Evolutionary conservation across 2,329 filamentous ascomycete genomes (phyloP).

Genomic region (Trichoderma lentiforme): DNA sequence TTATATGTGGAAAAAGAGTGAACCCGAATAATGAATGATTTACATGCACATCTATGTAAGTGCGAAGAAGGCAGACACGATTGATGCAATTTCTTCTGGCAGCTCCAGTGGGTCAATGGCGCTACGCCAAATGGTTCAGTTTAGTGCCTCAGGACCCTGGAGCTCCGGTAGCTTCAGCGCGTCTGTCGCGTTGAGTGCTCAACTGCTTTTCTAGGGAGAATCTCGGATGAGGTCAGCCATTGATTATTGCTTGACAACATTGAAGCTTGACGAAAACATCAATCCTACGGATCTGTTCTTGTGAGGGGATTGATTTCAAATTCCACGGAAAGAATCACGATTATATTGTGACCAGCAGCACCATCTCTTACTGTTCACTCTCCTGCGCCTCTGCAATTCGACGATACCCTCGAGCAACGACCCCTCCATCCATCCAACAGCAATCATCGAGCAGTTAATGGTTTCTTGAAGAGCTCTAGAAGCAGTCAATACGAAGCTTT

Average conservation of each 20-base stretch:
- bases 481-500: neutral
- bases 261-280: neutral
- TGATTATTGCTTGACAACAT: neutral
- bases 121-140: neutral
- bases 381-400: neutral
- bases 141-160: conserved; percentile 8
- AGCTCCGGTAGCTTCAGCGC: conserved; percentile 14
- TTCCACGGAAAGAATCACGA: too few species aligned
- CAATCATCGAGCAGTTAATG: neutral
- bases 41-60: neutral
- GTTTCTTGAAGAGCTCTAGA: neutral
- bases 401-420: neutral
- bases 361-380: neutral
- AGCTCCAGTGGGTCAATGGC: conserved; percentile 10
- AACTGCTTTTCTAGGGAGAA: conserved; percentile 3
- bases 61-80: neutral
- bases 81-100: neutral
- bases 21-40: neutral
- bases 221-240: neutral
- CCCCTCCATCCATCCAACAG: neutral
- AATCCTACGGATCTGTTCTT: neutral
- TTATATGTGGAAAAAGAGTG: neutral
- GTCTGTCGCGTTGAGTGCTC: conserved; percentile 19
- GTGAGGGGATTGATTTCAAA: neutral
- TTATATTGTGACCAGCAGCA: too few species aligned